Base-by-base conservation (phyloP, 306 rosid genomes). In the Cucurbita ficifolia region DNA sequence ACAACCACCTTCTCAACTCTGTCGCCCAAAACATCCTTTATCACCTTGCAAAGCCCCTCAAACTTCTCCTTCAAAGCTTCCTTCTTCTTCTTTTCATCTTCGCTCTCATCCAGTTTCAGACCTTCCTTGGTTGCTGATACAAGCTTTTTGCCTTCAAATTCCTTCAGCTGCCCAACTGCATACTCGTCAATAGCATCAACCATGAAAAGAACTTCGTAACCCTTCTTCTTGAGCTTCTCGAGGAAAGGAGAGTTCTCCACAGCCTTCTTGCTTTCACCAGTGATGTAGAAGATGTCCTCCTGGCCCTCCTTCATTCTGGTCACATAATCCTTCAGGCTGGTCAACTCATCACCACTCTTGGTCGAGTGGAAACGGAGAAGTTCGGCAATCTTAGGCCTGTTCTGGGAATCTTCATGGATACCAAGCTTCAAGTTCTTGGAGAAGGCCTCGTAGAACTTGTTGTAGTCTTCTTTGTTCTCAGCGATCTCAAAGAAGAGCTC, bases 231-330 rank as follows among this genome's bases (percentile, higher is more conserved):
- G 8, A 90, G 87, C 87, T 74, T 90, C 82, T 92, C 98, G 6
- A 92, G 84, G 89, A 92, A 92, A 0, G 98, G 98, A 1, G 98
- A 92, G 75, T 92, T 92, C 76, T 92, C 98, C 1, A 92, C 98
- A 0, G 98, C 96, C 56, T 88, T 90, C 88, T 88, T 92, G 83
- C 96, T 90, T 69, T 92, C 98, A 59, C 96, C 98, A 4, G 96
- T 92, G 7, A 92, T 90, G 88, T 82, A 92, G 79, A 87, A 92
- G 51, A 92, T 92, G 38, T 88, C 98, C 54, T 4, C 80, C 85
- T 92, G 98, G 56, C 98, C 96, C 61, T 92, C 98, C 93, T 92
- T 92, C 96, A 92, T 92, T 82, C 98, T 86, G 50, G 98, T 92
- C 59, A 92, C 96, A 0, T 92, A 92, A 60, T 92, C 98, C 88